Conservation (phyloP, 495 filamentous ascomycete genomes). For the Margaritispora aquatica region DNA sequence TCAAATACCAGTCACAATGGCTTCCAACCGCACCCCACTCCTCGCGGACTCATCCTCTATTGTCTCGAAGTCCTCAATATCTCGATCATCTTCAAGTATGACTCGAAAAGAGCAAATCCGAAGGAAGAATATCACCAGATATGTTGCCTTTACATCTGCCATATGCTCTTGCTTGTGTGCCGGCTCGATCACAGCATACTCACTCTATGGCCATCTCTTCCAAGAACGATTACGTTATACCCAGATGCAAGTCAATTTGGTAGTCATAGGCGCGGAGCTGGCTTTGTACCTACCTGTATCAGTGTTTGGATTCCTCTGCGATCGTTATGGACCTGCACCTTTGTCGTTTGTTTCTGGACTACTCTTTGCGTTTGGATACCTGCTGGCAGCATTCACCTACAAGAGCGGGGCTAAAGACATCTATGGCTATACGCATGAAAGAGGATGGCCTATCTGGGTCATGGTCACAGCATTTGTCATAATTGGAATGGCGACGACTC, state of each 20-base stretch:
- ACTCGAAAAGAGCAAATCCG: slow-evolving; percentile 4
- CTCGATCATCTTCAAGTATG: not conserved
- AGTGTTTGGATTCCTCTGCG: slow-evolving; percentile 83
- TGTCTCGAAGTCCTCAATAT: slow-evolving; percentile 9
- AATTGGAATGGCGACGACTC: slow-evolving; percentile 75
- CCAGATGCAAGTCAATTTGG: slow-evolving; percentile 84
- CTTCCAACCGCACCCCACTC: slow-evolving; percentile 20
- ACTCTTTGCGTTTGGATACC: slow-evolving; percentile 75
- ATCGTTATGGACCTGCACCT: slow-evolving; percentile 72
- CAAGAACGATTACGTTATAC: slow-evolving; percentile 77
- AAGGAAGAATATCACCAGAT: slow-evolving; percentile 17
- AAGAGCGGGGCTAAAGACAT: slow-evolving; percentile 40
- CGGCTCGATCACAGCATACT: slow-evolving; percentile 81
- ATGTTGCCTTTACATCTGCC: slow-evolving; percentile 21
- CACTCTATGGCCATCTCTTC: slow-evolving; percentile 84
- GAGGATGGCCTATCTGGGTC: slow-evolving; percentile 65
- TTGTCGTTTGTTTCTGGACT: slow-evolving; percentile 64
- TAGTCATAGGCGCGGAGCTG: slow-evolving; percentile 76
- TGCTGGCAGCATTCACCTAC: slow-evolving; percentile 76
- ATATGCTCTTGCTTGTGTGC: slow-evolving; percentile 56
- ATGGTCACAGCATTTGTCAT: slow-evolving; percentile 81
- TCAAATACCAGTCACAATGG: slow-evolving; percentile 6
- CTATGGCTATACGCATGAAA: slow-evolving; percentile 29
- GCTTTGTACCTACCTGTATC: slow-evolving; percentile 87
- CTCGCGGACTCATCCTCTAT: slow-evolving; percentile 10